Evolutionary conservation across 2,329 filamentous ascomycete species (phyloP).

Genomic region (Fulvia fulva): DNA sequence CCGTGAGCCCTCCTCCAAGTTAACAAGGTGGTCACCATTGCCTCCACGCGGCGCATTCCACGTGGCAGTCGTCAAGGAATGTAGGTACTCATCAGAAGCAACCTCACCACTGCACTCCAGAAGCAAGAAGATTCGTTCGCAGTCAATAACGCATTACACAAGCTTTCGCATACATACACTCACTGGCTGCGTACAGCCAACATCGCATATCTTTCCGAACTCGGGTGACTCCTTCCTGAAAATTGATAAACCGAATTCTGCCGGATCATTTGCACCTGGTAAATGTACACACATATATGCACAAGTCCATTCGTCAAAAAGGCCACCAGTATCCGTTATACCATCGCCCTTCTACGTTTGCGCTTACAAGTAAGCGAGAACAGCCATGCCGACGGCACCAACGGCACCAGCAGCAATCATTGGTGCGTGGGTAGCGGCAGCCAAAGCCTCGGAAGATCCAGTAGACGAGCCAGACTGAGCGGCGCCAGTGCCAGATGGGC

Average conservation of each 20-base stretch:
- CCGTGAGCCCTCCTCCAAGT: too few relatives aligned
- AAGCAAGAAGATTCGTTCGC: background rate
- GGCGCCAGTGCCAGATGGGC: constrained; percentile 3
- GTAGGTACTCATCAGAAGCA: too few relatives aligned
- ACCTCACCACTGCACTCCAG: background rate
- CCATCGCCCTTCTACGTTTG: background rate
- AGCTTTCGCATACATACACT: background rate
- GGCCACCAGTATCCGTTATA: background rate
- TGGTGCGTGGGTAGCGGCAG: constrained; percentile 15
- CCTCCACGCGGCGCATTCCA: too few relatives aligned
- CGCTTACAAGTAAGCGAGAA: constrained; percentile 1
- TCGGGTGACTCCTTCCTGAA: background rate
- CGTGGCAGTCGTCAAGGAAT: too few relatives aligned
- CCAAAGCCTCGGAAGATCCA: constrained; percentile 8
- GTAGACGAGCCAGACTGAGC: background rate
- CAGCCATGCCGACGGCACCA: constrained; percentile 18
- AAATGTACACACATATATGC: background rate
- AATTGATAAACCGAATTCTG: background rate
- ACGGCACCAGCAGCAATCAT: constrained; percentile 20
- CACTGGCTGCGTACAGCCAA: background rate
- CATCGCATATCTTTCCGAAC: too few relatives aligned
- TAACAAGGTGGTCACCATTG: too few relatives aligned
- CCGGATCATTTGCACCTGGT: background rate
- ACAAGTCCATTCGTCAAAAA: background rate
- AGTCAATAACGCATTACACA: background rate